Base-by-base conservation (phyloP, 306 rosid genomes). In the Quercus agrifolia region DNA sequence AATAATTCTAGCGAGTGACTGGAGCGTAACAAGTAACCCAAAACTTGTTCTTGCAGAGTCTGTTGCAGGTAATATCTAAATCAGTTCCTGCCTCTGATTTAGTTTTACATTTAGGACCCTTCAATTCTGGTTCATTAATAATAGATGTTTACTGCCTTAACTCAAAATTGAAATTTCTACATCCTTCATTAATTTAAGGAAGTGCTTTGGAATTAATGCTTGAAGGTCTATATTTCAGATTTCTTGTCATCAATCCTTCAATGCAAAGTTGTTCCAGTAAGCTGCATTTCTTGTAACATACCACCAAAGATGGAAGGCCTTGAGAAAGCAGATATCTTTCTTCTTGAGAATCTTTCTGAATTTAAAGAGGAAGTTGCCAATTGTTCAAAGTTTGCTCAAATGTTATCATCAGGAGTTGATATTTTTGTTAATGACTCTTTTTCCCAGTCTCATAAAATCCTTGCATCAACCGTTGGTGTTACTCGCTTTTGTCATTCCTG, bases 381-480 rank as follows among this genome's bases (percentile, higher is more conserved):
- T 67, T 86, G 96, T 87, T 75, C 82, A 77, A 79, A 90, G 66
- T 93, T 91, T 89, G 74, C 98, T 38, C 77, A 78, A 84, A 80
- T 56, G 52, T 80, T 95, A 74, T 85, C 97, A 2, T 88, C 83
- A 1, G 93, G 90, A 75, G 88, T 92, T 70, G 98, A 95, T 85
- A 85, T 95, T 56, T 95, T 92, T 79, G 96, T 95, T 68, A 90
- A 95, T 30, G 99, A 95, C 74, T 90, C 91, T 64, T 90, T 92
- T 80, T 95, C 94, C 51, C 83, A 77, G 76, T 86, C 92, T 70
- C 99, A 95, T 84, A 91, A 87, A 90, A 87, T 90, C 80, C 90
- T 91, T 77, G 95, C 98, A 71, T 92, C 99, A 25, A 95, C 90
- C 17, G 94, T 93, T 52, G 99, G 99, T 41, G 84, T 91, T 77